Conservation (phyloP, 257 asterid species). For the Nicotiana obtusifolia region DNA sequence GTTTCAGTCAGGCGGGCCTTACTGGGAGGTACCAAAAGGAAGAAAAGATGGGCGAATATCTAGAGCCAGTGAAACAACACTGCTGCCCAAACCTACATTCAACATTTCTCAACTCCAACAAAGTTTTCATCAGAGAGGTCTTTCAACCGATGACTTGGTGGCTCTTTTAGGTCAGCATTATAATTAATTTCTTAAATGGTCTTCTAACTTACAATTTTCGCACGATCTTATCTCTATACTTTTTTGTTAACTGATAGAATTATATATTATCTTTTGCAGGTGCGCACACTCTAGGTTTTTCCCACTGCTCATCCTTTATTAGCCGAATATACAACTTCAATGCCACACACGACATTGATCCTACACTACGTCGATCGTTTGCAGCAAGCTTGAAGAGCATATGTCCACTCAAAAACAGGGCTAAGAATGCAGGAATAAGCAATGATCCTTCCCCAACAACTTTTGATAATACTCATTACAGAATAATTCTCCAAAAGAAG, state of each 20-base stretch:
- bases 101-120: slow-evolving; percentile 52
- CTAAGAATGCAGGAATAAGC: slow-evolving; percentile 51
- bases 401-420: slow-evolving; percentile 45
- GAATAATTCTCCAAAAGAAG: slow-evolving; percentile 42
- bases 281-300: slow-evolving; percentile 77
- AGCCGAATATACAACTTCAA: slow-evolving; percentile 61
- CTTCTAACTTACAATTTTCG: not conserved
- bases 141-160: slow-evolving; percentile 51
- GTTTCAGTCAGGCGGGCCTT: slow-evolving; percentile 70
- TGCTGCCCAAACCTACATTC: slow-evolving; percentile 62
- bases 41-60: slow-evolving; percentile 74
- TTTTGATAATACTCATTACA: slow-evolving; percentile 72
- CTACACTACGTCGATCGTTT: slow-evolving; percentile 50
- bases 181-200: not conserved
- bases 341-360: slow-evolving; percentile 63
- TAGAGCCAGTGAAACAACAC: slow-evolving; percentile 53
- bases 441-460: slow-evolving; percentile 69
- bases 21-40: slow-evolving; percentile 73
- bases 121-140: slow-evolving; percentile 59
- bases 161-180: slow-evolving; percentile 55
- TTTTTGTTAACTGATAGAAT: not conserved
- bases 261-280: slow-evolving; percentile 31
- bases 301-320: slow-evolving; percentile 74
- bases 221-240: too few relatives aligned
- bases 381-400: slow-evolving; percentile 46